These are phyloP conservation scores for Ophiostoma triangulosporum DNA, from an alignment of 2,329 filamentous ascomycete genomes.

Conservation along the genomic window DNA sequence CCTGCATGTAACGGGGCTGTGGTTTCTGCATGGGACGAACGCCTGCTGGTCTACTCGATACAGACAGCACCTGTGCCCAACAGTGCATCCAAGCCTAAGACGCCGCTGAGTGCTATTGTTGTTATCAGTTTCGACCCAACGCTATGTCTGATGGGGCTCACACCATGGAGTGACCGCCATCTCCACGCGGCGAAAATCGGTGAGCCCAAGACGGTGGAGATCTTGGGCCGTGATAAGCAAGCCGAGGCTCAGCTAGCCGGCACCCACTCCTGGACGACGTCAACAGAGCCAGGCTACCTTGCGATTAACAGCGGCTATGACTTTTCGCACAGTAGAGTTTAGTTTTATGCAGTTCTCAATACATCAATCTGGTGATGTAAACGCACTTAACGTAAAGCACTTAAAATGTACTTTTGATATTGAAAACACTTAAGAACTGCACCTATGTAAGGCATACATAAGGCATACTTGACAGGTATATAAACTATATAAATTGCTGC, in stretches of 20 bases:
- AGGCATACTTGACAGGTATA: too few relatives aligned
- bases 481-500: too few relatives aligned
- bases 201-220: background rate
- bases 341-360: too few relatives aligned
- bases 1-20: constrained; percentile 23
- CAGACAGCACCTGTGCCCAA: background rate
- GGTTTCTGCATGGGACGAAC: constrained; percentile 31
- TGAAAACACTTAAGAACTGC: too few relatives aligned
- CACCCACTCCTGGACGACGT: background rate
- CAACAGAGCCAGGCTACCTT: background rate
- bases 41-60: constrained; percentile 31
- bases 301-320: background rate
- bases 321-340: background rate
- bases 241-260: background rate
- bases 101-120: constrained; percentile 21
- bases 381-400: too few relatives aligned
- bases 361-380: too few relatives aligned
- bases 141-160: constrained; percentile 4
- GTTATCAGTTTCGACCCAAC: constrained; percentile 30
- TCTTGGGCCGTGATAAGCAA: background rate
- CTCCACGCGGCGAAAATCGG: too few relatives aligned
- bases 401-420: background rate
- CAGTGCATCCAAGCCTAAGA: constrained; percentile 4
- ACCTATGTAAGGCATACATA: too few relatives aligned
- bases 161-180: background rate